Evolutionary conservation across 2,329 filamentous ascomycete genomes (phyloP).

Genomic region (Xylaria sp.): DNA sequence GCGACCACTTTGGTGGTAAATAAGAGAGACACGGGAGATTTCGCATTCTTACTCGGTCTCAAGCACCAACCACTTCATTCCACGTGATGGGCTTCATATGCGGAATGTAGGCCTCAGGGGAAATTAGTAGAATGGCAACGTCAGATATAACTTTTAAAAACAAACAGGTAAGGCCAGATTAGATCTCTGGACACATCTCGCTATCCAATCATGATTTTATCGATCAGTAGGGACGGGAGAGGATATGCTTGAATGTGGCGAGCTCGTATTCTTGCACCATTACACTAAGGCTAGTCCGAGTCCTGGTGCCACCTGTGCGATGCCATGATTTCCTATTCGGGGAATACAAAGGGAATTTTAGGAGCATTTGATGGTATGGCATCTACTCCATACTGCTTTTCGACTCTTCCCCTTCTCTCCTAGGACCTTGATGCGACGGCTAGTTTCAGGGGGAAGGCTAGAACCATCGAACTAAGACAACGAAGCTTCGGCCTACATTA

Average conservation of each 20-base stretch:
- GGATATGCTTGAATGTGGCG: not conserved
- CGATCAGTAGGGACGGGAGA: no score
- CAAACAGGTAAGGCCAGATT: no score
- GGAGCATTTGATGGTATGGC: not conserved
- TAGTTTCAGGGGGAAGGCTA: not conserved
- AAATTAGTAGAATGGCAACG: no score
- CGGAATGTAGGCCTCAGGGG: no score
- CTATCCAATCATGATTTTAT: no score
- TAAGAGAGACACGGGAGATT: no score
- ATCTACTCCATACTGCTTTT: not conserved
- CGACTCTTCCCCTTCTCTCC: not conserved
- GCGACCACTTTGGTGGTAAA: no score
- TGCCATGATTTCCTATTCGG: constrained; percentile 23
- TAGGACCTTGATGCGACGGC: not conserved
- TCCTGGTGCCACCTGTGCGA: constrained; percentile 2
- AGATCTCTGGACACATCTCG: no score
- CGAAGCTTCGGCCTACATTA: no score
- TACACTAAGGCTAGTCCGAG: not conserved
- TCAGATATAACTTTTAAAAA: no score
- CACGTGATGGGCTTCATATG: not conserved
- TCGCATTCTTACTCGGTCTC: not conserved
- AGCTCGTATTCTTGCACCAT: not conserved
- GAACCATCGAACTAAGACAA: no score
- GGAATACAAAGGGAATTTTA: constrained; percentile 23
- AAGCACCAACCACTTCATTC: not conserved